Conservation (phyloP, 768 basidiomycete genomes). For the Lactarius hengduanensis region DNA sequence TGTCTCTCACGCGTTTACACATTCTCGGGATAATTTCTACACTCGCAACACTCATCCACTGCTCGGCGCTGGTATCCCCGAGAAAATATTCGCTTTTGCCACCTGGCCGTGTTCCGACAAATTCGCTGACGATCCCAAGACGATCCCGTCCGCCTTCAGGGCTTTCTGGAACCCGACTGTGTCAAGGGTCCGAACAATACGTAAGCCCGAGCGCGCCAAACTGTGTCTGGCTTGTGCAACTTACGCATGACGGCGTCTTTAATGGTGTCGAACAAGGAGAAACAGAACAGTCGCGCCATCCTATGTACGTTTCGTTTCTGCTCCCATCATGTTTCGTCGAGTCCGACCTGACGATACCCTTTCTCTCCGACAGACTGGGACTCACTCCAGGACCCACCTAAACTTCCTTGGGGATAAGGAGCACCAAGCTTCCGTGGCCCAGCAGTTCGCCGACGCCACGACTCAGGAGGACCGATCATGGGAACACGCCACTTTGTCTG, state of each 20-base stretch:
- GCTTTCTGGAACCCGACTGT: neutral
- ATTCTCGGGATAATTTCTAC: neutral
- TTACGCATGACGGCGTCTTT: neutral
- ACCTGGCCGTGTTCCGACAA: too few relatives aligned
- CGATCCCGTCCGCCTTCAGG: too few relatives aligned
- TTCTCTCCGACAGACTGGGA: constrained; percentile 1
- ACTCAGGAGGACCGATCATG: neutral
- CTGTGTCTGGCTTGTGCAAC: neutral
- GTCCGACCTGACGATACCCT: neutral
- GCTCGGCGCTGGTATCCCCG: too few relatives aligned
- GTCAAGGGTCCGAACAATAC: constrained; percentile 13
- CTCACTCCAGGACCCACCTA: neutral
- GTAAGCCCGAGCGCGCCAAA: neutral
- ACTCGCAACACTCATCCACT: neutral
- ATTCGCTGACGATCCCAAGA: too few relatives aligned
- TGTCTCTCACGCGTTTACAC: neutral
- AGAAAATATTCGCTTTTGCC: too few relatives aligned
- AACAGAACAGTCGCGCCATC: neutral
- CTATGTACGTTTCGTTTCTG: constrained; percentile 2
- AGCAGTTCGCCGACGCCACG: neutral
- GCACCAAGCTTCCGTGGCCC: neutral
- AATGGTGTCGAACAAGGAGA: neutral
- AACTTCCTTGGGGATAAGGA: neutral
- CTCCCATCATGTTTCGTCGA: neutral
- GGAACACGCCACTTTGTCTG: neutral